Evolutionary conservation across 768 basidiomycete species (phyloP).

Genomic region (Fibroporia radiculosa): DNA sequence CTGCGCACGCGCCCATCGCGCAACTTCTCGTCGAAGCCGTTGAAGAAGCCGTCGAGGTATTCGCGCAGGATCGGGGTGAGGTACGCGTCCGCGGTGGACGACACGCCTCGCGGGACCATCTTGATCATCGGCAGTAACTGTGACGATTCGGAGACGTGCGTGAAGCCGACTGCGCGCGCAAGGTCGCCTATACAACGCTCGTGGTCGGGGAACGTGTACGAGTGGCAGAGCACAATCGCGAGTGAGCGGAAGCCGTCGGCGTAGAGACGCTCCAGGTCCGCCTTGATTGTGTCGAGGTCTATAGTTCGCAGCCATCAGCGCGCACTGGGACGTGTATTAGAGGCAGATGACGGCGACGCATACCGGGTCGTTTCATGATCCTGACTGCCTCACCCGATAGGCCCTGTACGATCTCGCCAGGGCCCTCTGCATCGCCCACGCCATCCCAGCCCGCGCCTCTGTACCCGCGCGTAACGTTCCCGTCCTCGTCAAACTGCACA

Average conservation of each 20-base stretch:
- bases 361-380: conserved; percentile 69
- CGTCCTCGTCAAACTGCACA: conserved; percentile 67
- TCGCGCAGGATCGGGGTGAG: conserved; percentile 80
- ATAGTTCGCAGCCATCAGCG: not conserved
- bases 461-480: conserved; percentile 59
- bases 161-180: conserved; percentile 79
- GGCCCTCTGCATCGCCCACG: conserved; percentile 61
- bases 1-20: conserved; percentile 49
- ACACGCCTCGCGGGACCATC: conserved; percentile 88
- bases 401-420: conserved; percentile 73
- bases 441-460: conserved; percentile 75
- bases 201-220: conserved; percentile 87
- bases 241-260: conserved; percentile 80
- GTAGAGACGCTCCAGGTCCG: conserved; percentile 64
- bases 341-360: conserved; percentile 6
- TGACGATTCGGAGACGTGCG: conserved; percentile 82
- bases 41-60: conserved; percentile 89
- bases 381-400: conserved; percentile 86
- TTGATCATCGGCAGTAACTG: conserved; percentile 92
- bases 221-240: conserved; percentile 86
- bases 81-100: conserved; percentile 92
- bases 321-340: not conserved
- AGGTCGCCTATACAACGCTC: conserved; percentile 65
- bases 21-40: conserved; percentile 74
- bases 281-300: conserved; percentile 48